Conservation (phyloP, 768 basidiomycete species). For the Leccinum disarticulatum region DNA sequence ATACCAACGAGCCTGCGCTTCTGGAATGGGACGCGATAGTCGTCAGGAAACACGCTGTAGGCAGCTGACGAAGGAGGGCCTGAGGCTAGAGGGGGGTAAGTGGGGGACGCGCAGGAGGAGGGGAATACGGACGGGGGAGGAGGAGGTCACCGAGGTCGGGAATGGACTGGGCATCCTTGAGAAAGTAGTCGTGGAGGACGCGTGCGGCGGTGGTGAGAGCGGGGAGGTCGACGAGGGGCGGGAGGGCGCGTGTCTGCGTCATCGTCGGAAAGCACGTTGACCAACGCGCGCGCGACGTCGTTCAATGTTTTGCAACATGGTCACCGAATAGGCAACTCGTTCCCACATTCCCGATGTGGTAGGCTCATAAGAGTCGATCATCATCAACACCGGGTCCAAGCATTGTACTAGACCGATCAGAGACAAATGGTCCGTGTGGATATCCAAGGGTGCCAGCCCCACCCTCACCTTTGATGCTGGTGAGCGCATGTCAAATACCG, state of each 20-base stretch:
- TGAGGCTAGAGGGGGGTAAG: slow-evolving; percentile 44
- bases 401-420: too few relatives aligned
- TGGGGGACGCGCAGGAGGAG: background rate
- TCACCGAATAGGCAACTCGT: background rate
- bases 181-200: slow-evolving; percentile 64
- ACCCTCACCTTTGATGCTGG: too few relatives aligned
- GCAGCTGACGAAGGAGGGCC: slow-evolving; percentile 69
- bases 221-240: slow-evolving; percentile 51
- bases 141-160: slow-evolving; percentile 75
- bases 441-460: too few relatives aligned
- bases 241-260: slow-evolving; percentile 20
- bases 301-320: slow-evolving; percentile 1
- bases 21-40: slow-evolving; percentile 77
- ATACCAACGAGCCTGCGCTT: slow-evolving; percentile 75
- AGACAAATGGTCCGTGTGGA: too few relatives aligned
- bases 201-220: slow-evolving; percentile 66
- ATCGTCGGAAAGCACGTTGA: slow-evolving; percentile 9
- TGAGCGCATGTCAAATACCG: slow-evolving; percentile 69
- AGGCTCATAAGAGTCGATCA: slow-evolving; percentile 44
- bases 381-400: too few relatives aligned
- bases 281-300: background rate
- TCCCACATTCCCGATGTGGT: slow-evolving; percentile 8
- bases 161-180: slow-evolving; percentile 71
- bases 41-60: slow-evolving; percentile 76
- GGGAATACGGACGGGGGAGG: slow-evolving; percentile 51